Base-by-base conservation (phyloP, 2,329 filamentous ascomycete genomes). In the Neonectria coccinea region DNA sequence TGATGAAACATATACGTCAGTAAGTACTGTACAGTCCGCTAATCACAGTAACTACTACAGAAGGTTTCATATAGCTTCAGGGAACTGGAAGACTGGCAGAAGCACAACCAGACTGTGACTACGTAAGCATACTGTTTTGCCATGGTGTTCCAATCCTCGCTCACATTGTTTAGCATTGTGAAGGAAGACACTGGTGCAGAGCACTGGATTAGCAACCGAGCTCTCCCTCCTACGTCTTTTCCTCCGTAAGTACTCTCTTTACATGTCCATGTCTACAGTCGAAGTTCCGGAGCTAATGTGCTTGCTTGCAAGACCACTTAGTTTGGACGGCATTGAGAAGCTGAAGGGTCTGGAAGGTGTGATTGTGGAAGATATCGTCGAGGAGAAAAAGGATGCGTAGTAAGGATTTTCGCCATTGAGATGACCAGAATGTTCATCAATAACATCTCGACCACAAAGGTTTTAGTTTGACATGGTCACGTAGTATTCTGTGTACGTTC, bases 171-270 rank as follows among this genome's bases (percentile, higher is more conserved):
- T 14, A 50, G 47, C 11, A 50, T 50, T 20, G 47, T 50, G n/a
- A 33, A 12, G n/a, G 47, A 50, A 7, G 47, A 50, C n/a, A 50
- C 47, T n/a, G 47, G 47, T n/a, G 8, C 27, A n/a, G n/a, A 50
- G 47, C 22, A 31, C 25, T 50, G 47, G 47, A 33, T 33, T 11
- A 33, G 27, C 12, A 25, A 50, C 14, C 27, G 47, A 33, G 27
- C 47, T 9, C 16, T 50, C 9, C 47, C 47, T 14, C 47, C 47
- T 14, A 50, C 47, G 6, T 33, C 47, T 3, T 25, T 31, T 11
- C 47, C 47, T 18, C 47, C 47, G 47, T 50, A 7, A 50, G 47
- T 33, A 33, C 7, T 25, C 20, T 22, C 22, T 22, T 22, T 31
- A 5, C 7, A 8, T 3, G 2, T 20, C 2, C 7, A 8, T 3